Conservation (phyloP, 2,329 filamentous ascomycete genomes). For the Thermothelomyces thermophilus region DNA sequence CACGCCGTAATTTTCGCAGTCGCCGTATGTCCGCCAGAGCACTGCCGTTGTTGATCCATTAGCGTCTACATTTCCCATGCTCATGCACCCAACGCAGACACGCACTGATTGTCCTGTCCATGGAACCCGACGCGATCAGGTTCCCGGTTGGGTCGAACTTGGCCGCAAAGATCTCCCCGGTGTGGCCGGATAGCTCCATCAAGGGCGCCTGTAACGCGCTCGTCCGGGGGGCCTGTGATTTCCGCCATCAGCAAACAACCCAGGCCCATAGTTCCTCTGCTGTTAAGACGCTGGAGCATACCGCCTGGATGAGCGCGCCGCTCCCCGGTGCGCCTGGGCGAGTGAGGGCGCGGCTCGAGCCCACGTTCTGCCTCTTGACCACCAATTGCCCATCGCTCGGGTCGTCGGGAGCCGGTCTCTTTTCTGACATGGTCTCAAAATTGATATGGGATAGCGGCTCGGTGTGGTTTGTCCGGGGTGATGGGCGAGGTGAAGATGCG, state of each 20-base stretch:
- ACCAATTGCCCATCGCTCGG: slow-evolving; percentile 74
- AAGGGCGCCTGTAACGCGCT: slow-evolving; percentile 82
- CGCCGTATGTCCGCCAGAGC: slow-evolving; percentile 86
- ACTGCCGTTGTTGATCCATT: slow-evolving; percentile 52
- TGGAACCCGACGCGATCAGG: slow-evolving; percentile 86
- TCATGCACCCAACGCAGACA: slow-evolving; percentile 14
- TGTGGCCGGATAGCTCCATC: slow-evolving; percentile 81
- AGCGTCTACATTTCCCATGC: not conserved
- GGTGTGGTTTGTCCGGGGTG: not conserved
- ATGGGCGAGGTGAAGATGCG: not conserved
- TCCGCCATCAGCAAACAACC: slow-evolving; percentile 1
- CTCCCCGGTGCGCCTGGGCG: slow-evolving; percentile 44
- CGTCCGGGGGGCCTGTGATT: slow-evolving; percentile 62
- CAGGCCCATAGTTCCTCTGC: not conserved
- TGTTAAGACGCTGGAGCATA: slow-evolving; percentile 29
- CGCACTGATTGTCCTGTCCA: slow-evolving; percentile 86
- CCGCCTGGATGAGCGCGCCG: slow-evolving; percentile 44
- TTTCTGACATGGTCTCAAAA: slow-evolving; percentile 70
- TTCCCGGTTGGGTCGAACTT: slow-evolving; percentile 86
- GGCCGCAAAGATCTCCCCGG: slow-evolving; percentile 84
- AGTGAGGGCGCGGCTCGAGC: slow-evolving; percentile 42
- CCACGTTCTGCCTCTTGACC: slow-evolving; percentile 80
- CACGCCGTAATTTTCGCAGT: slow-evolving; percentile 90
- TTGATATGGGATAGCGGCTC: not conserved
- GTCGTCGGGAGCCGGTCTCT: slow-evolving; percentile 80